A percentile compares a stretch with the other conserved stretches of the same genome.
Conservation (phyloP, 1,284 basidiomycete species). For the Afroboletus lepidellus region DNA sequence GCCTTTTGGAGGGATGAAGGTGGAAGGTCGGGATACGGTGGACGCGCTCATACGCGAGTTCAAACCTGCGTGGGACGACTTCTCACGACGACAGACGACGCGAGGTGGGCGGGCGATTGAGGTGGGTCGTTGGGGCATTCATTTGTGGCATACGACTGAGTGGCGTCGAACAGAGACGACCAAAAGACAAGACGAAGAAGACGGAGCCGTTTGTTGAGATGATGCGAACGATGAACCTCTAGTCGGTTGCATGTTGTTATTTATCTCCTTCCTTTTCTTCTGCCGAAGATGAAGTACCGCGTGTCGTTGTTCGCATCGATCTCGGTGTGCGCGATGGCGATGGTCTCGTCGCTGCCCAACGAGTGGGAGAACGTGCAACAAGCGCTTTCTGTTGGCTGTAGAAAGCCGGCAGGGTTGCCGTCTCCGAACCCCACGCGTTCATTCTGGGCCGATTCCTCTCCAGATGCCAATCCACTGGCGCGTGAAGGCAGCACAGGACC, state of each 20-base stretch:
- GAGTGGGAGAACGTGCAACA: not conserved
- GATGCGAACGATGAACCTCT: conserved; percentile 13
- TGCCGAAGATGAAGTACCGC: not conserved
- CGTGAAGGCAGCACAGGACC: conserved; percentile 59
- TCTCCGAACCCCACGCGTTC: conserved; percentile 62
- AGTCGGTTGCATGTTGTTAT: not conserved
- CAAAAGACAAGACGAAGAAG: conserved; percentile 6
- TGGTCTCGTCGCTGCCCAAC: not conserved
- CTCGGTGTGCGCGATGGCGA: conserved; percentile 9
- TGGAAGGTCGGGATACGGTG: conserved; percentile 7
- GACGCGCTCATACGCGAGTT: conserved; percentile 9
- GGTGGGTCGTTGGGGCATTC: not conserved
- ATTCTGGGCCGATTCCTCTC: conserved; percentile 61
- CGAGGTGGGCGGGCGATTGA: not conserved
- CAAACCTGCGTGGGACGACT: conserved; percentile 12
- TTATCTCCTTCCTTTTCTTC: not conserved
- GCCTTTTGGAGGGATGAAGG: conserved; percentile 12
- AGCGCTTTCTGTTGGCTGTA: not conserved
- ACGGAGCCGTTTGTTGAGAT: conserved; percentile 10
- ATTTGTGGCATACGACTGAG: not conserved
- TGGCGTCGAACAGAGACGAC: not conserved
- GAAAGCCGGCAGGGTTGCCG: conserved; percentile 40
- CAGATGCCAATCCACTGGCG: conserved; percentile 62
- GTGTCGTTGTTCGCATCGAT: not conserved
- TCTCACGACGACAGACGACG: conserved; percentile 2